Evolutionary conservation across 2,329 filamentous ascomycete species (phyloP), one percentile per base, ranked within the genome.

Genomic region (Hymenotorrendiella dingleyae): DNA sequence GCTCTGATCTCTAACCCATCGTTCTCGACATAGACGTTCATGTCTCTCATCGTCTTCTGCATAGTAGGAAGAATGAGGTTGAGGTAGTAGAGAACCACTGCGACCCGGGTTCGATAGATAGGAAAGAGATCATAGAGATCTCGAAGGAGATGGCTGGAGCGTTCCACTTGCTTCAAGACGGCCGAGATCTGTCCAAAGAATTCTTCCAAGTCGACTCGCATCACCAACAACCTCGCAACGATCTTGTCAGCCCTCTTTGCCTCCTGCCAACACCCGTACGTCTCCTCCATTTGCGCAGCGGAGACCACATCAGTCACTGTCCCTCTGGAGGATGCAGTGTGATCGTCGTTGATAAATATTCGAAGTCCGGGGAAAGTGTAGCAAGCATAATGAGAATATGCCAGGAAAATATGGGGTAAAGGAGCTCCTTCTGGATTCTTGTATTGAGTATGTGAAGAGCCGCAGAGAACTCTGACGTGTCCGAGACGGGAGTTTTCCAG

Each of bases 51-150:
- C 1, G 72, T 73, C 42, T 64, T 68, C 40, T 65, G 67, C 14
- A 81, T 62, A 43, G 75, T 78, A 0, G 77, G 77, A 2, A 82
- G 63, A 12, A 80, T 52, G 44, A 78, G 64, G 43, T 74, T 70
- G 35, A 82, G 67, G 53, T 80, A 72, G 54, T 76, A 70, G 24
- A 74, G 58, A 20, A 80, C 66, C 12, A 74, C 60, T 0, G 70
- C 67, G 6, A 78, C 64, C 14, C 74, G 70, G 19, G 64, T 57
- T 39, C 67, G 60, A 53, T 80, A 70, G 20, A 75, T 60, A 38
- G 74, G 71, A 19, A 73, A 72, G 27, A 71, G 65, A 46, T 80
- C 74, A 34, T 71, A 71, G 12, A 82, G 62, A 40, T 76, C 71
- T 29, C 73, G 70, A 7, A 82, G 69, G 12, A 71, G 58, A 26